Percentiles rank a stretch among this genome's conserved stretches.
Evolutionary conservation across 2,329 filamentous ascomycete species (phyloP).

Genomic region (Botrytis paeoniae): DNA sequence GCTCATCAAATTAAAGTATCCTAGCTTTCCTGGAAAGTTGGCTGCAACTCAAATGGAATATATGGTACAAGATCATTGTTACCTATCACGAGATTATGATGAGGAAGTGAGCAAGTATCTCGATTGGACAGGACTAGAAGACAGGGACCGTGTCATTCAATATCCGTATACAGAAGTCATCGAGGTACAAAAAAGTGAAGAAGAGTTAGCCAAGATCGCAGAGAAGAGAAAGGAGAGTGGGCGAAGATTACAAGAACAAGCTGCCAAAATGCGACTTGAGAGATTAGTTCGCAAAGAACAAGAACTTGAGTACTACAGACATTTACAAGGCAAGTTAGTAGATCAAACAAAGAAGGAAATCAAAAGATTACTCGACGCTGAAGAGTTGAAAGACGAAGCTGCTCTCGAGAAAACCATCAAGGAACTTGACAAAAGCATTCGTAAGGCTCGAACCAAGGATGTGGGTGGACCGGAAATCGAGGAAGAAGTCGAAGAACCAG

Average conservation of each 20-base stretch:
- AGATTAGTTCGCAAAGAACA: slow-evolving; percentile 95
- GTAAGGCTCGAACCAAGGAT: slow-evolving; percentile 88
- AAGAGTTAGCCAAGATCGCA: slow-evolving; percentile 84
- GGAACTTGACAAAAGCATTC: slow-evolving; percentile 87
- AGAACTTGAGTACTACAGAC: slow-evolving; percentile 89
- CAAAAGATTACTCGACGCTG: slow-evolving; percentile 78
- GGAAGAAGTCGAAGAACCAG: slow-evolving; percentile 72
- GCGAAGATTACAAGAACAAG: slow-evolving; percentile 86
- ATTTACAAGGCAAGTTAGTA: slow-evolving; percentile 68
- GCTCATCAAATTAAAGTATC: slow-evolving; percentile 87
- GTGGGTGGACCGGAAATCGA: slow-evolving; percentile 78
- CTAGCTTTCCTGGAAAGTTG: slow-evolving; percentile 80
- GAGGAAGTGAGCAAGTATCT: slow-evolving; percentile 72
- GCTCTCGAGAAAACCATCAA: slow-evolving; percentile 81
- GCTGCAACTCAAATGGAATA: slow-evolving; percentile 84
- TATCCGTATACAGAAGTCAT: slow-evolving; percentile 93
- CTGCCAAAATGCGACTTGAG: slow-evolving; percentile 93
- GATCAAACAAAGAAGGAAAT: slow-evolving; percentile 88
- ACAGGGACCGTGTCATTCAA: slow-evolving; percentile 84
- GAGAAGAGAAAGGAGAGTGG: slow-evolving; percentile 96
- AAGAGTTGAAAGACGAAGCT: slow-evolving; percentile 88
- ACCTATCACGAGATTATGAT: slow-evolving; percentile 82
- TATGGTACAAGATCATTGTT: slow-evolving; percentile 84
- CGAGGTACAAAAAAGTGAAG: slow-evolving; percentile 85
- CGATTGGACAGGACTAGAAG: slow-evolving; percentile 89